phyloP scores from a whole-genome alignment of 176 grass and related monocot species.

The Secale cereale region DNA sequence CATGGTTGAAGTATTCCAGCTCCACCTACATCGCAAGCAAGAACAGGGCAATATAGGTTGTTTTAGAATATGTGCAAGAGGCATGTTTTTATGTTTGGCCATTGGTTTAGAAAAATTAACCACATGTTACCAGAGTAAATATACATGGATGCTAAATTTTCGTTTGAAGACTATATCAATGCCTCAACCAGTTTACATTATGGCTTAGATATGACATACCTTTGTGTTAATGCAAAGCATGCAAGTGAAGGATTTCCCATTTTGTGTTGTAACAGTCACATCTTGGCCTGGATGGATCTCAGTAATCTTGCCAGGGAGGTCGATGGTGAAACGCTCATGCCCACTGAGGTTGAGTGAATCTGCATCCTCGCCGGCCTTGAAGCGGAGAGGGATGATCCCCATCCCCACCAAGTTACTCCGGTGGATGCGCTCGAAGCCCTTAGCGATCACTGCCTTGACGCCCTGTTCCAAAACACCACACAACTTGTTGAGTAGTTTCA shows the following conservation, averaged over 20 bases:
- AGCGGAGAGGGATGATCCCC: constrained; percentile 90
- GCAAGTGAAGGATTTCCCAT: constrained; percentile 79
- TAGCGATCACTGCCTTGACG: constrained; percentile 85
- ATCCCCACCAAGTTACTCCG: constrained; percentile 94
- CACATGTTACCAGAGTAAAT: background rate
- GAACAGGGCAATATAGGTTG: background rate
- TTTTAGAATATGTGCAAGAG: background rate
- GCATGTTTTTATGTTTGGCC: background rate
- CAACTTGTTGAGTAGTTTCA: background rate
- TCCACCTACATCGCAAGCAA: constrained; percentile 58
- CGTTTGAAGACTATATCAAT: background rate
- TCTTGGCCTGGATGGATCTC: constrained; percentile 90
- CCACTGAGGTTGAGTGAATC: constrained; percentile 81
- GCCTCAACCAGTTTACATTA: background rate
- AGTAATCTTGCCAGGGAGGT: constrained; percentile 55
- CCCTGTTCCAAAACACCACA: constrained; percentile 49
- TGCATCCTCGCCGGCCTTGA: constrained; percentile 73
- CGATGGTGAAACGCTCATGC: constrained; percentile 66
- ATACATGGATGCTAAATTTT: background rate
- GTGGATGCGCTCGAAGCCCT: constrained; percentile 97
- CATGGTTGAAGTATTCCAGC: constrained; percentile 83
- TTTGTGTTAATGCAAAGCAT: constrained; percentile 68
- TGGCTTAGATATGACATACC: constrained; percentile 36
- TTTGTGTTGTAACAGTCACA: constrained; percentile 49
- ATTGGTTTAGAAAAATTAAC: too few species aligned